These are phyloP conservation scores for Suillus subaureus DNA, from an alignment of 768 basidiomycete species.

Conservation along the genomic window DNA sequence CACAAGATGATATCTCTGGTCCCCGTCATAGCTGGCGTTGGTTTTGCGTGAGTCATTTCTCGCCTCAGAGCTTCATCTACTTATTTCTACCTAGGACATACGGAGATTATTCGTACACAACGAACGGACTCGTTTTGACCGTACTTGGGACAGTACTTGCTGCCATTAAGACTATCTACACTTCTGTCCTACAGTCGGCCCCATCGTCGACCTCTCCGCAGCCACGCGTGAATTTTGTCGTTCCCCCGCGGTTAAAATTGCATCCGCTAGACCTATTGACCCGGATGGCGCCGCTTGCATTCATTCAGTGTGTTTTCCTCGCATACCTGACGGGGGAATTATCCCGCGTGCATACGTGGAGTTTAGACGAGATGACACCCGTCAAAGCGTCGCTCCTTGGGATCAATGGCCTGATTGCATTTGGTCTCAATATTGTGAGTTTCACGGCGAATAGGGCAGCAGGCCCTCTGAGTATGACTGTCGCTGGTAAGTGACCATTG, in stretches of 20 bases:
- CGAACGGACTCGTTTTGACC: slow-evolving; percentile 83
- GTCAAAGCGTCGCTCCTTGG: slow-evolving; percentile 55
- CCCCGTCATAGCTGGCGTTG: slow-evolving; percentile 89
- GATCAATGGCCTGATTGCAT: slow-evolving; percentile 86
- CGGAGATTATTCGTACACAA: slow-evolving; percentile 93
- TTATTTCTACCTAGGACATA: slow-evolving; percentile 62
- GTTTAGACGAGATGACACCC: slow-evolving; percentile 40
- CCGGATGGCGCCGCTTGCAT: slow-evolving; percentile 90
- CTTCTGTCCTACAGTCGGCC: slow-evolving; percentile 73
- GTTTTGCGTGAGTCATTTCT: slow-evolving; percentile 64
- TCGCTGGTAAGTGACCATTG: slow-evolving; percentile 63
- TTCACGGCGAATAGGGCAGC: slow-evolving; percentile 96
- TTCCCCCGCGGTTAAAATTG: slow-evolving; percentile 42
- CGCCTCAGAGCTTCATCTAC: neutral
- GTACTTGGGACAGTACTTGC: slow-evolving; percentile 90
- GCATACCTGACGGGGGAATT: slow-evolving; percentile 85
- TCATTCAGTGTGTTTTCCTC: slow-evolving; percentile 80
- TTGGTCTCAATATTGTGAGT: slow-evolving; percentile 90
- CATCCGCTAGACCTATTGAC: slow-evolving; percentile 87
- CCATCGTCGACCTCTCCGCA: slow-evolving; percentile 21
- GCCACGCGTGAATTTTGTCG: slow-evolving; percentile 24
- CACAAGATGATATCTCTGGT: slow-evolving; percentile 72
- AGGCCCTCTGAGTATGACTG: slow-evolving; percentile 88
- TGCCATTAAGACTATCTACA: slow-evolving; percentile 90
- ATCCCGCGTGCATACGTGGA: slow-evolving; percentile 53